Base-by-base conservation (phyloP, 2,329 filamentous ascomycete genomes). In the Salinomyces thailandicus region DNA sequence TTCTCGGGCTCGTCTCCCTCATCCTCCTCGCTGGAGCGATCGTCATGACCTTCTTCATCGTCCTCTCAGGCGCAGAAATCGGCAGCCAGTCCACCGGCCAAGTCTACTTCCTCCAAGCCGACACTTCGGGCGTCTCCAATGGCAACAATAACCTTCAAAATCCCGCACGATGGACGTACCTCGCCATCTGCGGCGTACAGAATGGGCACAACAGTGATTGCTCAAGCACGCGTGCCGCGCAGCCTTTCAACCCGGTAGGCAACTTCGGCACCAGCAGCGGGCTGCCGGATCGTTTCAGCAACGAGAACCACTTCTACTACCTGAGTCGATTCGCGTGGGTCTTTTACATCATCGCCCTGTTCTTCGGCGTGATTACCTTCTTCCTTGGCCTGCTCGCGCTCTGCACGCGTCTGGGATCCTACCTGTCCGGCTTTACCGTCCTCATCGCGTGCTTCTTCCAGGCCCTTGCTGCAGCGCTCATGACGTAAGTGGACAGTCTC, bases 261-360 rank as follows among this genome's bases (percentile, higher is more conserved):
- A 81, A 79, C 60, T 91, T 79, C 53, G 65, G 62, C 49, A 76
- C 72, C 14, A 61, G 60, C 2, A 45, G 52, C 1, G 71, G 71
- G 40, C 61, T 79, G 2, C 76, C 76, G 2, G 31, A 54, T 19
- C 51, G 60, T 19, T 76, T 81, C 45, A 56, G 74, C 36, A 68
- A 68, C 68, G 80, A 24, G 62, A 68, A 77, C 48, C 74, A 68
- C 44, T 93, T 79, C 68, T 96, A 73, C 66, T 85, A 86, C 63
- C 71, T 91, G 56, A 93, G 85, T 66, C 77, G 89, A 27, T 94
- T 95, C 67, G 81, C 85, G 60, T 96, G 89, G 74, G 85, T 87
- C 24, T 91, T 94, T 62, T 83, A 83, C 66, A 67, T 96, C 38
- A 79, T 96, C 47, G 76, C 78, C 13, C 73, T 95, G 24, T 77